Evolutionary conservation across 2,329 filamentous ascomycete species (phyloP).

Genomic region (Aspergillus fischeri): DNA sequence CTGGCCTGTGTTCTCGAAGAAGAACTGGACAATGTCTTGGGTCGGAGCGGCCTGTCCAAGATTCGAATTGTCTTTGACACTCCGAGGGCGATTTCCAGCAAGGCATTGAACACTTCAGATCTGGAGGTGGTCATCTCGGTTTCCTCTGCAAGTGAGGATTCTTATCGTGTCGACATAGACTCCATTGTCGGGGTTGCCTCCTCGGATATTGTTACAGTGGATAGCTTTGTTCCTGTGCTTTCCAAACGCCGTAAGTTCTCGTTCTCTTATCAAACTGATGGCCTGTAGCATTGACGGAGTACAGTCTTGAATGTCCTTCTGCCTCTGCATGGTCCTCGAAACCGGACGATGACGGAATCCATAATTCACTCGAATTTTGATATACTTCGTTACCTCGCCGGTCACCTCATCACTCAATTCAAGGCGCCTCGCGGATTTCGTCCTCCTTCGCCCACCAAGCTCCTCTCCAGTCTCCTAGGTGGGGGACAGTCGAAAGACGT

Average conservation of each 20-base stretch:
- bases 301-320: slow-evolving; percentile 69
- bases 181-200: slow-evolving; percentile 69
- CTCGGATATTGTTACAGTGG: slow-evolving; percentile 67
- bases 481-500: slow-evolving; percentile 45
- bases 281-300: slow-evolving; percentile 3
- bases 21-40: slow-evolving; percentile 39
- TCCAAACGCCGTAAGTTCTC: slow-evolving; percentile 63
- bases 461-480: slow-evolving; percentile 77
- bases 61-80: slow-evolving; percentile 37
- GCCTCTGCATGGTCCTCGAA: slow-evolving; percentile 61
- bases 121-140: slow-evolving; percentile 58
- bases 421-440: slow-evolving; percentile 60
- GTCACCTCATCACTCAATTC: slow-evolving; percentile 61
- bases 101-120: slow-evolving; percentile 30
- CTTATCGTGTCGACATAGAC: slow-evolving; percentile 54
- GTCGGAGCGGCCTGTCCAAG: slow-evolving; percentile 46
- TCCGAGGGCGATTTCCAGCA: slow-evolving; percentile 24
- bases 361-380: slow-evolving; percentile 76
- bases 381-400: slow-evolving; percentile 65
- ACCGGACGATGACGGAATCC: slow-evolving; percentile 50
- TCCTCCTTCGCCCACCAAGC: slow-evolving; percentile 81
- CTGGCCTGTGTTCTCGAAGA: slow-evolving; percentile 46
- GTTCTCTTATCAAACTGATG: not conserved
- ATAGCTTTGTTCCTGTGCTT: slow-evolving; percentile 71
- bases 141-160: slow-evolving; percentile 62